A percentile compares a stretch with the other conserved stretches of the same genome.
Conservation (phyloP, 2,329 filamentous ascomycete genomes). For the Arachnomyces sp. region DNA sequence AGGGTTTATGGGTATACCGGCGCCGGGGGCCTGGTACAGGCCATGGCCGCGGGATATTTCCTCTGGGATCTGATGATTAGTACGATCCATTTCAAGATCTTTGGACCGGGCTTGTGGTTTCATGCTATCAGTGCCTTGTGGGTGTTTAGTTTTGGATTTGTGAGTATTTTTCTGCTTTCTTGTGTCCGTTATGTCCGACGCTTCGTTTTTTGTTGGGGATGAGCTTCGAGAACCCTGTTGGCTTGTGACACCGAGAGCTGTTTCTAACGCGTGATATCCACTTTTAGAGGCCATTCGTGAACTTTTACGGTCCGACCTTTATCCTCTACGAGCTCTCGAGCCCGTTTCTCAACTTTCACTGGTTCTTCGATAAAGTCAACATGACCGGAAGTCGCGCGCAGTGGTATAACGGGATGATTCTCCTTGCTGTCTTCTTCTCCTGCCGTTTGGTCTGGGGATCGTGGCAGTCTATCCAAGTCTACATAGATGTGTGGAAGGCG, state of each 20-base stretch:
- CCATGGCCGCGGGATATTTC: constrained; percentile 56
- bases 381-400: constrained; percentile 54
- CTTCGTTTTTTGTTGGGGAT: constrained; percentile 2
- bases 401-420: constrained; percentile 54
- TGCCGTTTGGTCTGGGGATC: constrained; percentile 57
- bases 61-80: constrained; percentile 56
- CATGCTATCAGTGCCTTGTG: constrained; percentile 54
- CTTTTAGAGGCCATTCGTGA: constrained; percentile 53
- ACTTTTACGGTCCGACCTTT: constrained; percentile 57
- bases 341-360: constrained; percentile 61
- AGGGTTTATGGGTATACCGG: constrained; percentile 56
- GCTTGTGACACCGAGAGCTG: constrained; percentile 2
- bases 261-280: constrained; percentile 1
- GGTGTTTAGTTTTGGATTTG: constrained; percentile 56
- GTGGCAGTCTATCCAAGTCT: constrained; percentile 50
- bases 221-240: not conserved
- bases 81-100: constrained; percentile 46
- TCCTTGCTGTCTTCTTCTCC: constrained; percentile 52
- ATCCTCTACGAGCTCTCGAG: constrained; percentile 60
- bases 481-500: constrained; percentile 50
- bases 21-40: constrained; percentile 49
- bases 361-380: constrained; percentile 61
- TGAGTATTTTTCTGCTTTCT: constrained; percentile 33
- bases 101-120: constrained; percentile 53
- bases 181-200: constrained; percentile 2